Conservation (phyloP, 768 basidiomycete genomes). For the Tulasnella sp. region DNA sequence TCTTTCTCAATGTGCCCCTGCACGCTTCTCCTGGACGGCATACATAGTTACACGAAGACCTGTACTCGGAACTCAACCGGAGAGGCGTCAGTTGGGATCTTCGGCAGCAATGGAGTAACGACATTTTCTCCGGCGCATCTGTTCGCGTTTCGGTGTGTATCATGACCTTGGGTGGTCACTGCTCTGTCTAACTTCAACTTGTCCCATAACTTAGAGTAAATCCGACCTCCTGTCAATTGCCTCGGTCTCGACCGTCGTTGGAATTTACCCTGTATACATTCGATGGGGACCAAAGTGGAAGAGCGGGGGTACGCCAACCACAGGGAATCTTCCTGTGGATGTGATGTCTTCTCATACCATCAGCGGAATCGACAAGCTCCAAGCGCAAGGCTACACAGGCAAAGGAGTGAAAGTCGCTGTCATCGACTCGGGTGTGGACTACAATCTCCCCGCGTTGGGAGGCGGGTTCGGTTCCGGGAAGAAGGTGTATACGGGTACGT, state of each 20-base stretch:
- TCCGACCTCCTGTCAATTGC: not conserved
- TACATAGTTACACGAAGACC: constrained; percentile 1
- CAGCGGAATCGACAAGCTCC: constrained; percentile 13
- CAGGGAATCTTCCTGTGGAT: not conserved
- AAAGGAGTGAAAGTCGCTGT: constrained; percentile 11
- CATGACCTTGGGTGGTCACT: not conserved
- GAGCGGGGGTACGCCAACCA: not conserved
- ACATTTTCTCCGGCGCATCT: not conserved
- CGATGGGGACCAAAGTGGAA: not conserved
- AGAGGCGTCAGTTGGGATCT: not conserved
- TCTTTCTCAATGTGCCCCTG: not conserved
- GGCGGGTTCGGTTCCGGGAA: constrained; percentile 5
- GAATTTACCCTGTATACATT: not conserved
- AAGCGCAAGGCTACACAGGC: constrained; percentile 9
- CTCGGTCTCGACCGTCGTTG: not conserved
- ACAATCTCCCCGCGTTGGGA: constrained; percentile 11
- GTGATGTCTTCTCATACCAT: not conserved
- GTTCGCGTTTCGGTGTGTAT: not conserved
- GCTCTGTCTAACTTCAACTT: not conserved
- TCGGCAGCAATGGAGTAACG: not conserved
- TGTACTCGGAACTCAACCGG: not conserved
- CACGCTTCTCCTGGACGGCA: not conserved
- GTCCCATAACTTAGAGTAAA: not conserved
- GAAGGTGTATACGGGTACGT: constrained; percentile 4
- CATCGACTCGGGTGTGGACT: constrained; percentile 16